Evolutionary conservation across 164 flowering plant genomes (phyloP), one percentile per base, ranked within the genome.

Genomic region (Euptelea pleiosperma): DNA sequence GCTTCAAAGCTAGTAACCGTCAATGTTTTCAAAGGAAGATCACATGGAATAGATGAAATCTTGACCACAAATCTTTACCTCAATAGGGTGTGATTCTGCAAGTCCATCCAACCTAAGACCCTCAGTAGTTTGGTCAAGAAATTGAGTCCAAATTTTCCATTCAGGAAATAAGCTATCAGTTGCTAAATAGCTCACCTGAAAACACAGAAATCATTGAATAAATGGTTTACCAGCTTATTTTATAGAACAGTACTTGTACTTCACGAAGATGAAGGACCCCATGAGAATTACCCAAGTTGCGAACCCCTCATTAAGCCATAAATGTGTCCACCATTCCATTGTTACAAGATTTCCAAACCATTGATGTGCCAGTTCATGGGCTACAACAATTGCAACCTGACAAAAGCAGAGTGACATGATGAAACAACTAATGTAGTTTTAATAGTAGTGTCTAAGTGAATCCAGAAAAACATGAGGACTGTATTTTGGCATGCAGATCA

Each of bases 341-440:
- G 99, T 94, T 28, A 94, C 99, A 67, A 94, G 99, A 77, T 94
- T 94, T 33, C 99, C 99, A 76, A 94, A 94, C 99, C 99, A 94
- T 58, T 94, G 99, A 55, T 94, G 99, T 6, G 97, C 99, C 60
- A 94, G 77, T 69, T 94, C 99, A 80, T 94, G 99, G 30, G 99
- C 97, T 26, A 94, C 97, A 34, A 85, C 91, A 60, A 79, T 78
- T 15, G 97, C 89, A 67, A 91, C 87, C 97, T 94, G 71, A 57
- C 28, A 69, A 18, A 63, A 65, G 21, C 50, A 66, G 40, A 35
- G 19, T n/a, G 10, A 21, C 22, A 28, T n/a, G 35, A 1, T 29
- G 18, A 52, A 43, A 52, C n/a, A 52, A 18, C 21, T 2, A 19
- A 12, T 9, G 10, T 16, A 5, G 18, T 25, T 4, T 55, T 45